phyloP scores from a whole-genome alignment of 2,329 filamentous ascomycete species.

The Drechmeria coniospora region DNA sequence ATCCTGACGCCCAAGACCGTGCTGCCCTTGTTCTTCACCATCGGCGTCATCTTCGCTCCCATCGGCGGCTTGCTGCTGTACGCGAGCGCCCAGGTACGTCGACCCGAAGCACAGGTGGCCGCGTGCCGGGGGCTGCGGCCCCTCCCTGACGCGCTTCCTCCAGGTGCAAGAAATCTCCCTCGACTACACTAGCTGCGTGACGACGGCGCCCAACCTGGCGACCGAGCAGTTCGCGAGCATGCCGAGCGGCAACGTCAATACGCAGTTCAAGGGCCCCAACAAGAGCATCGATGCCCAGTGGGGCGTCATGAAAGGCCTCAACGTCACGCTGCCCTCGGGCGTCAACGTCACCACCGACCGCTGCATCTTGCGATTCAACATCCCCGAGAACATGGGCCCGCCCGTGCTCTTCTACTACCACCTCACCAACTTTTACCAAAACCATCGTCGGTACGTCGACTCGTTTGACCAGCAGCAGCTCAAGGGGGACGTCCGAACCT shows the following conservation, averaged over 20 bases:
- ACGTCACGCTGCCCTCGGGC: constrained; percentile 23
- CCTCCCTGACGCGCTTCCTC: constrained; percentile 2
- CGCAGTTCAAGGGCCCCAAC: constrained; percentile 53
- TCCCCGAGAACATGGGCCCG: constrained; percentile 63
- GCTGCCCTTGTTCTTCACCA: constrained; percentile 75
- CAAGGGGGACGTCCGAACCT: constrained; percentile 48
- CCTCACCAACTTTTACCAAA: constrained; percentile 97
- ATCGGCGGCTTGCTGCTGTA: constrained; percentile 79
- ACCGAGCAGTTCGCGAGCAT: constrained; percentile 29
- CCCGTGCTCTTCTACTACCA: constrained; percentile 91
- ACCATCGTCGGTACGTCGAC: constrained; percentile 89
- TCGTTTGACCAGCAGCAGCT: constrained; percentile 76
- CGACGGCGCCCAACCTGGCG: constrained; percentile 30
- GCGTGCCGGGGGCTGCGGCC: background rate
- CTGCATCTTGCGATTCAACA: constrained; percentile 65
- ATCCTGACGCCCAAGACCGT: constrained; percentile 93
- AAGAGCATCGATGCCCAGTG: constrained; percentile 24
- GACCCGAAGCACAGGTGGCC: background rate
- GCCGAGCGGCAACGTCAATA: constrained; percentile 39
- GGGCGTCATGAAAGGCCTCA: constrained; percentile 22
- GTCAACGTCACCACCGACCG: constrained; percentile 24
- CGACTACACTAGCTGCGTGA: constrained; percentile 71
- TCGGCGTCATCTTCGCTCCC: constrained; percentile 85
- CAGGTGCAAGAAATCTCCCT: constrained; percentile 83
- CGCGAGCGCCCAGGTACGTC: constrained; percentile 60